Evolutionary conservation across 306 rosid species (phyloP).

Genomic region (Erythrophleum fordii): DNA sequence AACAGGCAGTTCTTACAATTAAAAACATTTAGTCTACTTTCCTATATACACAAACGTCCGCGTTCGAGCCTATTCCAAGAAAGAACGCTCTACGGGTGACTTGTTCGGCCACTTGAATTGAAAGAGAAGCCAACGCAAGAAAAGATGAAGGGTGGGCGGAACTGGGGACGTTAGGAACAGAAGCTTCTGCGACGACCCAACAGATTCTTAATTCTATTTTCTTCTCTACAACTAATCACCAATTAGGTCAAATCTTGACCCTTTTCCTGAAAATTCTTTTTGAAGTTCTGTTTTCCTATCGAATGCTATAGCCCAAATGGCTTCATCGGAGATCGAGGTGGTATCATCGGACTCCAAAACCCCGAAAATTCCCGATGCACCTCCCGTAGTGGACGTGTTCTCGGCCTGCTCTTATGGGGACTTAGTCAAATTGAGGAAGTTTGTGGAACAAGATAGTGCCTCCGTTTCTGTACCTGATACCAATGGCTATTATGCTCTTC

Average conservation of each 20-base stretch:
- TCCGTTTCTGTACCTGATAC: constrained; percentile 71
- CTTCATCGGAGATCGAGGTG: constrained; percentile 87
- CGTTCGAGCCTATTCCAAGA: background rate
- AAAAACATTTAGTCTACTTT: no score
- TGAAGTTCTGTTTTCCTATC: background rate
- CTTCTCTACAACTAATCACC: background rate
- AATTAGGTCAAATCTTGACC: background rate
- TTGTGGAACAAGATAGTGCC: constrained; percentile 83
- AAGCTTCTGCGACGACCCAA: constrained; percentile 6
- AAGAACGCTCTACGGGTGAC: background rate
- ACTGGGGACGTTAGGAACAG: background rate
- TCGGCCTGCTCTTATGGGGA: constrained; percentile 85
- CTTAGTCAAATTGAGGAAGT: constrained; percentile 65
- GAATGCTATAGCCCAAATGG: constrained; percentile 52
- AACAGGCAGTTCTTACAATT: no score
- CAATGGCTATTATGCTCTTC: constrained; percentile 79
- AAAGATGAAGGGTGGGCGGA: background rate
- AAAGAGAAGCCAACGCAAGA: background rate
- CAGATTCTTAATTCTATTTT: background rate
- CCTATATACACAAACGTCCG: no score
- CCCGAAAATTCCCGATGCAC: constrained; percentile 46
- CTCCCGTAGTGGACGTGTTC: constrained; percentile 61
- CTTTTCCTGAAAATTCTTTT: background rate
- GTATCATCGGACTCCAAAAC: constrained; percentile 67
- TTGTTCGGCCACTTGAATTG: background rate